phyloP scores from a whole-genome alignment of 257 asterid genomes.

The Jaltomata sinuosa region DNA sequence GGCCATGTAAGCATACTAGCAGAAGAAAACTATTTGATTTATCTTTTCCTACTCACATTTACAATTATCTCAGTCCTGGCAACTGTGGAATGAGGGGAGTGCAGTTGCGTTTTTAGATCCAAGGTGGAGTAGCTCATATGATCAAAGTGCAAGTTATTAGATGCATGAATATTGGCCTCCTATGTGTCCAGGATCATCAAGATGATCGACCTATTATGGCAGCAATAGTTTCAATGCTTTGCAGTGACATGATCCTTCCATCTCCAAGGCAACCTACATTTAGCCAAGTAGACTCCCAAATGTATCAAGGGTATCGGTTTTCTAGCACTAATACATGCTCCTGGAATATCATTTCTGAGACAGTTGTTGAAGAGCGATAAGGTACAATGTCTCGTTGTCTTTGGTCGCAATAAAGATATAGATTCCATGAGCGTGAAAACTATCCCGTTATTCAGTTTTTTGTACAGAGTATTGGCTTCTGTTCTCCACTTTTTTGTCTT shows the following conservation, averaged over 20 bases:
- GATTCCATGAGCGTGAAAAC: background rate
- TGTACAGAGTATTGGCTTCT: background rate
- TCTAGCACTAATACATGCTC: background rate
- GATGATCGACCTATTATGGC: slow-evolving; percentile 6
- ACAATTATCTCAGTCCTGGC: background rate
- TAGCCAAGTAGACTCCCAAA: background rate
- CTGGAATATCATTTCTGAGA: background rate
- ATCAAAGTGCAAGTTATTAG: background rate
- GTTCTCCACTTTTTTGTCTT: background rate
- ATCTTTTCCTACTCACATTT: background rate
- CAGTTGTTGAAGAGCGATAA: background rate
- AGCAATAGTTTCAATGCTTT: background rate
- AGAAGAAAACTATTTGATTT: background rate
- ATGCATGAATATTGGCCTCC: slow-evolving; percentile 6
- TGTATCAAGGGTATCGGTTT: background rate
- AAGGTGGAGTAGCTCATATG: background rate
- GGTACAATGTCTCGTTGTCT: background rate
- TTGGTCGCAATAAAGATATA: background rate
- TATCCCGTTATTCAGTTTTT: background rate
- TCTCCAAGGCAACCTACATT: slow-evolving; percentile 1
- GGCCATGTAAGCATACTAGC: background rate
- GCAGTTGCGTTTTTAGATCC: background rate
- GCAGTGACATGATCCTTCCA: background rate
- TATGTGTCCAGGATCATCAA: background rate
- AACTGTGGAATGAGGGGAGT: background rate